These are phyloP conservation scores for Hemisphaericaspora nanyangensis DNA, from an alignment of 805 yeast species.

Conservation along the genomic window DNA sequence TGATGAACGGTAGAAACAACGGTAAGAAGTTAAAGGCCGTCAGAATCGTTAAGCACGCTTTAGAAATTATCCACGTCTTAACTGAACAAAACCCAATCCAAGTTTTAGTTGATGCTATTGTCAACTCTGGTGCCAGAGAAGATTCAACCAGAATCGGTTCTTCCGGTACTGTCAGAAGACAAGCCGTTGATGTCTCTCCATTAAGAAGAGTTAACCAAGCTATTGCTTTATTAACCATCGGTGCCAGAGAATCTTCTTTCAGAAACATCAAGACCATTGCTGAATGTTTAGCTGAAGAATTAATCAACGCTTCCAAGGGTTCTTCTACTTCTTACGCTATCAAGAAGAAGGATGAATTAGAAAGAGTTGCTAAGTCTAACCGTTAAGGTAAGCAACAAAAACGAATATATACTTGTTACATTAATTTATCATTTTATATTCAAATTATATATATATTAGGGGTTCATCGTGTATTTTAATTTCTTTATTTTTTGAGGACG, in stretches of 20 bases:
- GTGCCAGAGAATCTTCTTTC: slow-evolving; percentile 99
- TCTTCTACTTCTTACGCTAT: slow-evolving; percentile 99
- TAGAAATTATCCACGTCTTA: slow-evolving; percentile 94
- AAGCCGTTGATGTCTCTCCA: slow-evolving; percentile 99
- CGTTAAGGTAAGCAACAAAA: slow-evolving; percentile 64
- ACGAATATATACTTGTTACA: slow-evolving; percentile 2
- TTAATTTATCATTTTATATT: slow-evolving; percentile 5
- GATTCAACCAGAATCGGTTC: slow-evolving; percentile 99
- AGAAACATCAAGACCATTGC: slow-evolving; percentile 99
- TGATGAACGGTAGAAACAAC: slow-evolving; percentile 99
- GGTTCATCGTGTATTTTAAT: slow-evolving; percentile 5
- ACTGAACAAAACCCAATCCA: slow-evolving; percentile 99
- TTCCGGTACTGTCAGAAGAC: slow-evolving; percentile 99
- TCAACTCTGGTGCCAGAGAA: slow-evolving; percentile 99
- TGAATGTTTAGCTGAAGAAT: slow-evolving; percentile 99
- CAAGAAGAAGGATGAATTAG: slow-evolving; percentile 99
- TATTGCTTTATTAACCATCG: slow-evolving; percentile 93
- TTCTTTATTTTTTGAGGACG: neutral
- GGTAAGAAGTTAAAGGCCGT: slow-evolving; percentile 99
- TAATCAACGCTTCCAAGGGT: slow-evolving; percentile 99
- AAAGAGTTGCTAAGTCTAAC: slow-evolving; percentile 99
- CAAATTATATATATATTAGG: slow-evolving; percentile 5
- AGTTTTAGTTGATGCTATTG: slow-evolving; percentile 97
- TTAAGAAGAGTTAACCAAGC: slow-evolving; percentile 99
- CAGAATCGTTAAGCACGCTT: slow-evolving; percentile 98